Conservation (phyloP, 1,139 yeast genomes). For the Suhomyces wounanorum region DNA sequence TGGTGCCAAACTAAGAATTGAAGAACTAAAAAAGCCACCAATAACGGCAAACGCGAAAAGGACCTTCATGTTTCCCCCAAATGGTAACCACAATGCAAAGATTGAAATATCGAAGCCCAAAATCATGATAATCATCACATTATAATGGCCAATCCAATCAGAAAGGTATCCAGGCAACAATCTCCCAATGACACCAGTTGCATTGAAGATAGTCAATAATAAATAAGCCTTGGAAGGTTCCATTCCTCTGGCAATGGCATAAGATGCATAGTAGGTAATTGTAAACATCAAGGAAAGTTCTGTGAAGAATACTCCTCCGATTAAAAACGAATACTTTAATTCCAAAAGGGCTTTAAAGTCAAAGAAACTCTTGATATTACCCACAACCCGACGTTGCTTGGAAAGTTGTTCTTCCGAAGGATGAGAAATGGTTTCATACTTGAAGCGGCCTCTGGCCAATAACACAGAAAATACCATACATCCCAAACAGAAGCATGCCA, state of each 20-base stretch:
- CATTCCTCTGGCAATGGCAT: conserved; percentile 44
- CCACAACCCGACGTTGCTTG: conserved; percentile 5
- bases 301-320: conserved; percentile 43
- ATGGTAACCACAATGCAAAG: conserved; percentile 41
- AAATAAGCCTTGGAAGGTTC: conserved; percentile 38
- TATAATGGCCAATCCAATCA: conserved; percentile 41
- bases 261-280: conserved; percentile 46
- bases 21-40: conserved; percentile 35
- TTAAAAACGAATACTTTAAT: conserved; percentile 30
- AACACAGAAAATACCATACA: conserved; percentile 30
- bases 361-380: conserved; percentile 21
- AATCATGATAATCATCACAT: conserved; percentile 41
- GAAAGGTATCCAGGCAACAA: conserved; percentile 41
- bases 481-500: conserved; percentile 35
- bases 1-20: conserved; percentile 40
- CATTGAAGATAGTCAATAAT: conserved; percentile 42
- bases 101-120: conserved; percentile 33
- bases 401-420: conserved; percentile 4
- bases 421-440: neutral
- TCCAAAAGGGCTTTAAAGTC: conserved; percentile 29
- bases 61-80: conserved; percentile 33
- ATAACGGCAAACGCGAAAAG: conserved; percentile 39
- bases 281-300: conserved; percentile 59
- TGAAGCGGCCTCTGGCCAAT: conserved; percentile 27
- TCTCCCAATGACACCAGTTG: conserved; percentile 42